Evolutionary conservation across 345 rosid genomes (phyloP), one percentile per base, ranked within the genome.

Genomic region (Pugionium dolabratum): DNA sequence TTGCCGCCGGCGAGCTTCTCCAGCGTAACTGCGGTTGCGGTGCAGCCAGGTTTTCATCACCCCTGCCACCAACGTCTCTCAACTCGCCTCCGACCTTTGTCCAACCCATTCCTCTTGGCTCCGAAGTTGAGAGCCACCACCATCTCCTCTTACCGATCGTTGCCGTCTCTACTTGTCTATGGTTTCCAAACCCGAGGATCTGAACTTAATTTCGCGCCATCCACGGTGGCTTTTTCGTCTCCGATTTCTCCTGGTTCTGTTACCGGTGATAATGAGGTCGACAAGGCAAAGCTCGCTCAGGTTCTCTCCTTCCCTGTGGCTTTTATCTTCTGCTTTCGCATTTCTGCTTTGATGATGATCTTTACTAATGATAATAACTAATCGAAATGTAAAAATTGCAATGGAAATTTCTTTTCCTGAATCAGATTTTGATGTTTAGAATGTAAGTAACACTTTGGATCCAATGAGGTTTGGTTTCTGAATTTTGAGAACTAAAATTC

Each of bases 261-360:
- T 40, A 65, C 86, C 27, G 52, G 62, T 45, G 71, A 57, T 46
- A 79, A 71, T 64, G 96, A 88, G 11, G 44, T 75, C 5, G 96
- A 86, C 33, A 86, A 60, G 56, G 87, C 87, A 39, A 86, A 83
- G 25, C 90, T 89, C 62, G 92, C 92, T 50, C 92, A 84, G 96
- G 96, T 86, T 36, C 57, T 44, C 54, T 52, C 45, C 8, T 58
- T 18, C 1, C 66, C 8, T 48, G 37, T 64, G 4, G 45, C 41
- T 29, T 6, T 45, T 34, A 7, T 36, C 69, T 48, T 62, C 35
- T 7, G 9, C 25, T 55, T 8, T 37, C 3, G 18, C 18, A 18
- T 37, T 9, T 44, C 18, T 11, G 7, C 6, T 49, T 53, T 67
- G 25, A 27, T 1, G 36, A 56, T 55, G 32, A 25, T 51, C 47